A percentile compares a stretch with the other conserved stretches of the same genome.
phyloP scores from a whole-genome alignment of 2,329 filamentous ascomycete species.

The Colletotrichum filicis region DNA sequence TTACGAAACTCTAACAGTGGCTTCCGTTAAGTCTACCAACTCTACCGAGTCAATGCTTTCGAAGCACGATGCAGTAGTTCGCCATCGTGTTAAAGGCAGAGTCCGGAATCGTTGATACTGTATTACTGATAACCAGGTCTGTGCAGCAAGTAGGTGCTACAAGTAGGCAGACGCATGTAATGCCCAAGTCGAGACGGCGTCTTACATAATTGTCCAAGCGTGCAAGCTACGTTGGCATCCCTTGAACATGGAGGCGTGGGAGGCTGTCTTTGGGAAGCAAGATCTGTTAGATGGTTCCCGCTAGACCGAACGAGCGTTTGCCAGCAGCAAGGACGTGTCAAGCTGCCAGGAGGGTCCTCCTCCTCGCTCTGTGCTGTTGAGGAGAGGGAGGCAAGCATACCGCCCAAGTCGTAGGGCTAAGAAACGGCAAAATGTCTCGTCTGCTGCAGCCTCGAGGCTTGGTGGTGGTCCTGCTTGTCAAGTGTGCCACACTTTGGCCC shows the following conservation, averaged over 20 bases:
- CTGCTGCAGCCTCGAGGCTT: slow-evolving; percentile 31
- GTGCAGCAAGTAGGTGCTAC: background rate
- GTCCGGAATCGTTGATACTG: background rate
- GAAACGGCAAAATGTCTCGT: slow-evolving; percentile 18
- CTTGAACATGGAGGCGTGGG: background rate
- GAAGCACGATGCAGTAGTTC: background rate
- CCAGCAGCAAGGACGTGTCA: slow-evolving; percentile 10
- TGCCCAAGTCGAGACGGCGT: background rate
- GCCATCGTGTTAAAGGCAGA: background rate
- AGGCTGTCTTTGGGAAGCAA: background rate
- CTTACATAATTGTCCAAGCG: background rate
- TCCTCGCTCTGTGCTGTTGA: background rate
- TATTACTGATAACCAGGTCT: background rate
- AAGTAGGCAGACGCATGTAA: background rate
- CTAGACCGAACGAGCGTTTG: slow-evolving; percentile 6
- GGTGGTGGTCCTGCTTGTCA: background rate
- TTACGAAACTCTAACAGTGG: background rate
- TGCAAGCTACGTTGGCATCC: background rate
- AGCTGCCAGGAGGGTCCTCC: slow-evolving; percentile 4
- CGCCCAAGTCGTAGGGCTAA: slow-evolving; percentile 15
- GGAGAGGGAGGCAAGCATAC: background rate
- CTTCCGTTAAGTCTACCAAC: background rate
- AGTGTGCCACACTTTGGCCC: background rate
- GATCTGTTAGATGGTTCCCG: background rate
- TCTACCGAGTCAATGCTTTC: background rate